These are phyloP conservation scores for Salvia miltiorrhiza DNA, from an alignment of 257 asterid species.

Conservation along the genomic window DNA sequence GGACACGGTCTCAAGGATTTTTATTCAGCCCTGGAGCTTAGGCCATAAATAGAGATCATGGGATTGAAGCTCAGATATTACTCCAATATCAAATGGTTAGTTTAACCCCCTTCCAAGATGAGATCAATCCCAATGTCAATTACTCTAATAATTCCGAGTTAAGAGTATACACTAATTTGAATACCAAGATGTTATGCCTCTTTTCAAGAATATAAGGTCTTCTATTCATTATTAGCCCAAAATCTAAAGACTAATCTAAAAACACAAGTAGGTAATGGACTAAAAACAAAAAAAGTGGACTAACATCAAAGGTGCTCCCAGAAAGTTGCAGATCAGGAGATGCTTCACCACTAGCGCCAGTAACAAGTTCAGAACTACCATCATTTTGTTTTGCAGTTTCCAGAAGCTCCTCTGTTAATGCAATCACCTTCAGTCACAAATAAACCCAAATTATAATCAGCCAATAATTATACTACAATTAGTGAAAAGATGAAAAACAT, in stretches of 20 bases:
- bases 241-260: slow-evolving; percentile 6
- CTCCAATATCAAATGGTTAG: too few species aligned
- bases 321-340: slow-evolving; percentile 41
- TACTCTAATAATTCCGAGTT: neutral
- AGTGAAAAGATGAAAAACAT: slow-evolving; percentile 29
- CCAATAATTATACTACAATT: slow-evolving; percentile 18
- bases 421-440: slow-evolving; percentile 72
- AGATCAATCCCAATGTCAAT: neutral
- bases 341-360: slow-evolving; percentile 46
- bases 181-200: neutral
- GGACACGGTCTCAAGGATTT: neutral
- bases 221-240: neutral
- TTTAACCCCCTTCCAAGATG: neutral
- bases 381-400: slow-evolving; percentile 75
- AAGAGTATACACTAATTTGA: neutral
- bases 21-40: neutral
- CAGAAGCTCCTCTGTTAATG: slow-evolving; percentile 91
- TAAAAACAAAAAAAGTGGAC: slow-evolving; percentile 36
- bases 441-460: slow-evolving; percentile 19
- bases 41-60: neutral
- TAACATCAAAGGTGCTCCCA: slow-evolving; percentile 43
- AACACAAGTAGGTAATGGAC: slow-evolving; percentile 31
- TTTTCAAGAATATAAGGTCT: neutral
- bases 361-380: slow-evolving; percentile 39
- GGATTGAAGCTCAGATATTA: neutral